Evolutionary conservation across 148 eudicot species (phyloP).

Genomic region (Spergularia marina): DNA sequence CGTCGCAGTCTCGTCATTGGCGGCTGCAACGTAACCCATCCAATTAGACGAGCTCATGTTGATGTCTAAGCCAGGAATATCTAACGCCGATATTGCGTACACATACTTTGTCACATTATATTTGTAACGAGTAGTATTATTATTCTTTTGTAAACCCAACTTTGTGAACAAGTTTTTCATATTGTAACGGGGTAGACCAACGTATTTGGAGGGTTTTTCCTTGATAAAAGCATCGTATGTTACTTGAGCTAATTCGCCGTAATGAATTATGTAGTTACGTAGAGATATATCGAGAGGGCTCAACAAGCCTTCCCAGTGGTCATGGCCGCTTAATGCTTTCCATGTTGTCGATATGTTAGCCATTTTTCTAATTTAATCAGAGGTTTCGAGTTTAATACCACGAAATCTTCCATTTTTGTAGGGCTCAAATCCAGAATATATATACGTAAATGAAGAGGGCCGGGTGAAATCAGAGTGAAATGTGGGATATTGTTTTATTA

Average conservation of each 20-base stretch:
- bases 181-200: slow-evolving; percentile 27
- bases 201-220: slow-evolving; percentile 25
- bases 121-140: slow-evolving; percentile 25
- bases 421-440: too few relatives aligned
- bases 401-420: too few relatives aligned
- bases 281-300: slow-evolving; percentile 39
- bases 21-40: slow-evolving; percentile 1
- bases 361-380: neutral
- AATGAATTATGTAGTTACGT: slow-evolving; percentile 34
- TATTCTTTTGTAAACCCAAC: slow-evolving; percentile 24
- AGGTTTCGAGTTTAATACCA: too few relatives aligned
- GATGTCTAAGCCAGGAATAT: neutral
- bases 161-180: slow-evolving; percentile 20
- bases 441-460: too few relatives aligned
- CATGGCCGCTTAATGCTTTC: slow-evolving; percentile 33
- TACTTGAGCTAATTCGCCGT: slow-evolving; percentile 40
- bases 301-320: slow-evolving; percentile 35
- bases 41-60: neutral
- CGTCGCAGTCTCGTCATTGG: slow-evolving; percentile 1
- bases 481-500: too few relatives aligned
- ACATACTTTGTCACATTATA: slow-evolving; percentile 34
- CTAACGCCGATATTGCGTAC: slow-evolving; percentile 37
- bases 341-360: slow-evolving; percentile 24
- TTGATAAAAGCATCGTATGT: slow-evolving; percentile 35
- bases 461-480: too few relatives aligned